Conservation (phyloP, 768 basidiomycete species). For the Nidularia sp. region DNA sequence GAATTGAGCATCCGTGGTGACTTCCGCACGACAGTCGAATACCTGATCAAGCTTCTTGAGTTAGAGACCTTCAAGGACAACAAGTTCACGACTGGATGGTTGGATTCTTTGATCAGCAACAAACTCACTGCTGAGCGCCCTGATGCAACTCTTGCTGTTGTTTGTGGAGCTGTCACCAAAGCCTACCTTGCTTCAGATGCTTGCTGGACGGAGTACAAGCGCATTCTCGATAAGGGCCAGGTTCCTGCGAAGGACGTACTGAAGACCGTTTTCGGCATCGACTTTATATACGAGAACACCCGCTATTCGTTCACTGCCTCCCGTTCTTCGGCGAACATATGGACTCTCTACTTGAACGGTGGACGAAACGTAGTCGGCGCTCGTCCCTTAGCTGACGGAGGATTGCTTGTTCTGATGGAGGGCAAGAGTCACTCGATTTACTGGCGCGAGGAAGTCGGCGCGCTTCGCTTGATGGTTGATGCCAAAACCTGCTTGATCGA, state of each 20-base stretch:
- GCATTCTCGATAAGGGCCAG: conserved; percentile 96
- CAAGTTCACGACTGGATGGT: conserved; percentile 97
- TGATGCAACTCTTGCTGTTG: conserved; percentile 86
- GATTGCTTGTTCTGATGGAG: conserved; percentile 85
- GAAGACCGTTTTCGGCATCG: conserved; percentile 94
- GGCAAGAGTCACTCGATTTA: conserved; percentile 97
- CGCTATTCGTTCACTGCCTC: conserved; percentile 96
- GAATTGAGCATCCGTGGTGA: conserved; percentile 98
- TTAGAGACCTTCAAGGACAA: conserved; percentile 96
- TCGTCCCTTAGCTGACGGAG: conserved; percentile 91
- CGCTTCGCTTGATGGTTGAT: conserved; percentile 89
- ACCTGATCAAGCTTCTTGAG: conserved; percentile 96
- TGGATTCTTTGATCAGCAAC: conserved; percentile 94
- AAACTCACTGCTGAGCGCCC: conserved; percentile 97
- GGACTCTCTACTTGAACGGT: conserved; percentile 97
- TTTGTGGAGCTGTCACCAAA: conserved; percentile 95
- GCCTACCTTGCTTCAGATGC: conserved; percentile 87
- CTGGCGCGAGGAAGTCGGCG: conserved; percentile 97
- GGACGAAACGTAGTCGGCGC: conserved; percentile 90
- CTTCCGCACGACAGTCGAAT: conserved; percentile 98
- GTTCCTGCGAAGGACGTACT: conserved; percentile 92
- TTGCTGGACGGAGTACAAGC: conserved; percentile 91
- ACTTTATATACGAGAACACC: conserved; percentile 95
- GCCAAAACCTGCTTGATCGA: conserved; percentile 98
- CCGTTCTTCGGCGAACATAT: conserved; percentile 81